Evolutionary conservation across 1,284 basidiomycete genomes (phyloP).

Genomic region (Puccinia coronata): DNA sequence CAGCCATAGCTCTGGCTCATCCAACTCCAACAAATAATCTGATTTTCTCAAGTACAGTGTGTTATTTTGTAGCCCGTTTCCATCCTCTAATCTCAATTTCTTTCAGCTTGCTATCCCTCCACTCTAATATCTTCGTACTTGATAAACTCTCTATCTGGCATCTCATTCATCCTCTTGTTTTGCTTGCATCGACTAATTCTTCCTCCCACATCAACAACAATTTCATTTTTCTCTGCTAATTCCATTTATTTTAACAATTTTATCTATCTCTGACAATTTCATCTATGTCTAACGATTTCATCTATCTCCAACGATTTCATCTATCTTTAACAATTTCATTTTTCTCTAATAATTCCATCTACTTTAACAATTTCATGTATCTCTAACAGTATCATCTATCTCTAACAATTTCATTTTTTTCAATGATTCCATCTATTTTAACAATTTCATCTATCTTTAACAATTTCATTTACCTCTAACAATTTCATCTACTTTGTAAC

Average conservation of each 20-base stretch:
- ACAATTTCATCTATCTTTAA: too few species aligned
- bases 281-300: not conserved
- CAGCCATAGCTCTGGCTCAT: constrained; percentile 9
- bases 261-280: not conserved
- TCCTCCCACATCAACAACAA: too few species aligned
- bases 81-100: not conserved
- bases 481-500: too few species aligned
- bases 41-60: not conserved
- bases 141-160: not conserved
- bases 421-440: not conserved
- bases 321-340: too few species aligned
- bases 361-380: too few species aligned
- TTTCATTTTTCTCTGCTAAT: not conserved
- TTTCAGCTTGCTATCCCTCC: not conserved
- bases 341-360: too few species aligned
- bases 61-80: not conserved
- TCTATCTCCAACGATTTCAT: not conserved
- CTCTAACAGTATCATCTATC: too few species aligned
- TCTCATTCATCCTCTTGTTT: not conserved
- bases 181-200: not conserved
- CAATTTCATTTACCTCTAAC: too few species aligned
- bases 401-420: not conserved
- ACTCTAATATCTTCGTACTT: not conserved
- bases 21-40: not conserved
- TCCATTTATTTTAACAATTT: not conserved